These are phyloP conservation scores for Trematosphaeria pertusa DNA, from an alignment of 2,329 filamentous ascomycete species.

Conservation along the genomic window DNA sequence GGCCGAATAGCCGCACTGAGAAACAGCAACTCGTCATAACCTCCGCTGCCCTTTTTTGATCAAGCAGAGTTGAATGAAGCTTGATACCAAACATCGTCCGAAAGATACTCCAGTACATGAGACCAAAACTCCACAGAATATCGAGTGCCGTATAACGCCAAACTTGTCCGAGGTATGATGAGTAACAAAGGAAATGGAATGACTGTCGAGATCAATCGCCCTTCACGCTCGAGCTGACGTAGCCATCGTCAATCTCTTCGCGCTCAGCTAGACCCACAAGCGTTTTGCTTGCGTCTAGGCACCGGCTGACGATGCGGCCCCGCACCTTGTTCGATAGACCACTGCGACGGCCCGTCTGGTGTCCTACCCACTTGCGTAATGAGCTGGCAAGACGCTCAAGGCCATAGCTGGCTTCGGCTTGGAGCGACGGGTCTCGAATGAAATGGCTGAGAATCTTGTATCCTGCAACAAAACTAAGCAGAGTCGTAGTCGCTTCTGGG, in stretches of 20 bases:
- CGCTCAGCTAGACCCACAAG: conserved; percentile 47
- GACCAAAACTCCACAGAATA: no score
- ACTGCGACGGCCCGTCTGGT: conserved; percentile 49
- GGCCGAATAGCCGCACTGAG: no score
- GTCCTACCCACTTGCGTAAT: conserved; percentile 56
- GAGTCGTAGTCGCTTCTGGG: conserved; percentile 48
- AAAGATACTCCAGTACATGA: no score
- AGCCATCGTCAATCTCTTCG: conserved; percentile 30
- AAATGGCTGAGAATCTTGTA: conserved; percentile 51
- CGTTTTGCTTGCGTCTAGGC: conserved; percentile 52
- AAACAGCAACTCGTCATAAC: no score
- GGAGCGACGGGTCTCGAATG: conserved; percentile 40
- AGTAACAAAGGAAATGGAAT: no score
- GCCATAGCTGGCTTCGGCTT: conserved; percentile 44
- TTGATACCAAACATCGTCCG: no score
- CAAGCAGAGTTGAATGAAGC: no score
- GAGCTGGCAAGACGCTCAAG: conserved; percentile 53
- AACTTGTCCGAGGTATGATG: no score
- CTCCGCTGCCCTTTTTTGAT: no score
- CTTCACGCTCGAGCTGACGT: conserved; percentile 36
- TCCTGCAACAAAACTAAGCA: conserved; percentile 56
- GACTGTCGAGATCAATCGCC: no score
- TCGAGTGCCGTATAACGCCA: no score
- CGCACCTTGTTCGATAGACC: conserved; percentile 50
- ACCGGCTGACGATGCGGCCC: conserved; percentile 49